Conservation (phyloP, 192 early-diverging fungal genomes). For the Podila epicladia region DNA sequence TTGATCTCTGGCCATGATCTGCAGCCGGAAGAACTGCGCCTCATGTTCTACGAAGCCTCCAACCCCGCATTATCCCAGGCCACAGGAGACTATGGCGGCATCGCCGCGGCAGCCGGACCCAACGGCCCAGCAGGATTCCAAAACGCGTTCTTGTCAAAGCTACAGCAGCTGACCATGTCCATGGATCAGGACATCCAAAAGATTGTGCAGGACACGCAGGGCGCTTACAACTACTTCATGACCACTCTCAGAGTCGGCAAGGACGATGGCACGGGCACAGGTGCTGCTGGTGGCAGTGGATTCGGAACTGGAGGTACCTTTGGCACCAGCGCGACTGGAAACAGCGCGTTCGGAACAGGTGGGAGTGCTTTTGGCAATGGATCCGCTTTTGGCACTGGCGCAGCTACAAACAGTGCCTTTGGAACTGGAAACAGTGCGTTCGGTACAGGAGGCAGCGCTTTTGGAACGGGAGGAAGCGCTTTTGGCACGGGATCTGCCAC, state of each 20-base stretch:
- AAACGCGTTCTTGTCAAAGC: conserved; percentile 32
- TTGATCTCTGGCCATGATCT: conserved; percentile 67
- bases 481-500: background rate
- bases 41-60: conserved; percentile 57
- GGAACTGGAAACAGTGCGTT: conserved; percentile 15
- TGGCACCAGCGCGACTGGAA: conserved; percentile 18
- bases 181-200: conserved; percentile 56
- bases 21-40: conserved; percentile 70
- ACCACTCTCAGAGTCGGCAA: conserved; percentile 19
- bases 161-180: conserved; percentile 27
- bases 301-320: conserved; percentile 22
- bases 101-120: conserved; percentile 15
- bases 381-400: background rate
- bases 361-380: conserved; percentile 1
- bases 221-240: conserved; percentile 52
- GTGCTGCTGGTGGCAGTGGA: background rate
- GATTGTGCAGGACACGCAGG: conserved; percentile 39
- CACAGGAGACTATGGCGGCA: conserved; percentile 26
- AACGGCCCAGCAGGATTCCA: conserved; percentile 34
- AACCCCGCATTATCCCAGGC: conserved; percentile 18
- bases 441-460: conserved; percentile 7
- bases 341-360: background rate
- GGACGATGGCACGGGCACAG: background rate
- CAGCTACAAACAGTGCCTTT: background rate
- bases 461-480: conserved; percentile 9